Evolutionary conservation across 345 rosid species (phyloP), one percentile per base, ranked within the genome.

Genomic region (rapeseed (Brassica napus)): DNA sequence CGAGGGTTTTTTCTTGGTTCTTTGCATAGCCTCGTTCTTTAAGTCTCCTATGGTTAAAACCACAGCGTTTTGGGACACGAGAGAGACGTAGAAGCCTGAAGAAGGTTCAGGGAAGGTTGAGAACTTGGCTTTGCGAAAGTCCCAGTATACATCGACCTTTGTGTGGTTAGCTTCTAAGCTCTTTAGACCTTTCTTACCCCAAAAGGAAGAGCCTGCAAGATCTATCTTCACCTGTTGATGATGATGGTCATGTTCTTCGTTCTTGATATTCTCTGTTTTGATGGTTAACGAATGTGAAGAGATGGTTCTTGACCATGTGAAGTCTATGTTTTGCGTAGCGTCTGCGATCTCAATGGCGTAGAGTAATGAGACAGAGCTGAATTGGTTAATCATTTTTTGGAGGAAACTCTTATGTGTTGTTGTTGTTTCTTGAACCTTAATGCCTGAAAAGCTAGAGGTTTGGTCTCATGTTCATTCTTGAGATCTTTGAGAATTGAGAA

Each of bases 121-220:
- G 82, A 92, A 86, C 82, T 88, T 92, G 3, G 90, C 89, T 15
- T 83, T 83, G 65, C 94, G 85, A 69, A 91, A 86, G 83, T 91
- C 94, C 94, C 94, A 91, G 21, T 83, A 91, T 49, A 91, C 76
- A 0, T 88, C 94, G 11, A 88, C 83, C 59, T 82, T 75, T 15
- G 62, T 61, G 0, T 78, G 81, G 4, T 85, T 82, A 11, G 87
- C 84, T 63, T 84, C 87, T 21, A 91, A 55, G 59, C 84, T 88
- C 72, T 89, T 91, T n/a, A 91, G 84, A 75, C 97, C 97, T 54
- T 89, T 91, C 26, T 82, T 91, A 0, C 87, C 87, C 92, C 92
- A 89, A 61, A 88, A 88, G 9, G 89, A 91, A 83, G 90, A 87
- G 10, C 88, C 77, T 37, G 86, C 82, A 3, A 91, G 60, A 81